Percentiles rank a stretch among this genome's conserved stretches.
Conservation (phyloP, 2,329 filamentous ascomycete species). For the Aspergillus pseudoviridinutans region DNA sequence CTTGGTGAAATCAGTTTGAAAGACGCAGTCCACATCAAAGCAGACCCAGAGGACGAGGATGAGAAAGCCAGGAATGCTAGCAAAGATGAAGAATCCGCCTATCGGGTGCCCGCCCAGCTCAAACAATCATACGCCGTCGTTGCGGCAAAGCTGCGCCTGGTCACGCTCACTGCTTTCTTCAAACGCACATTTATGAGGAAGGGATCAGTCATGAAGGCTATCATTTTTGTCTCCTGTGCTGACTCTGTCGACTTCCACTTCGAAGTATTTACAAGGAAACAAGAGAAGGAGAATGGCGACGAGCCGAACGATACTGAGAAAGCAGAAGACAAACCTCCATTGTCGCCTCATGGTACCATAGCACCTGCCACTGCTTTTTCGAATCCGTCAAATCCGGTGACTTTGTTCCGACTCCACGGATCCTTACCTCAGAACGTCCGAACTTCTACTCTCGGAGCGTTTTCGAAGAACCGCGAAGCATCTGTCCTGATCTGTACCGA, state of each 20-base stretch:
- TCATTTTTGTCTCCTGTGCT: slow-evolving; percentile 94
- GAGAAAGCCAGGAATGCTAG: slow-evolving; percentile 45
- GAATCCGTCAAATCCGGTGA: slow-evolving; percentile 70
- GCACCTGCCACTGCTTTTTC: slow-evolving; percentile 68
- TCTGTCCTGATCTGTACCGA: slow-evolving; percentile 90
- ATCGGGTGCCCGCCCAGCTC: slow-evolving; percentile 83
- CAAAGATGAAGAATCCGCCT: slow-evolving; percentile 54
- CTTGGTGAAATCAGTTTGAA: slow-evolving; percentile 93
- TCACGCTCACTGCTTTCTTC: slow-evolving; percentile 78
- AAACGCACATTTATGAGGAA: slow-evolving; percentile 84
- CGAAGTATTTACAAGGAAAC: slow-evolving; percentile 63
- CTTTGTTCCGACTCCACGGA: slow-evolving; percentile 82
- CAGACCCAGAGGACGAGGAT: slow-evolving; percentile 55
- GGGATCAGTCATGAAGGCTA: slow-evolving; percentile 92
- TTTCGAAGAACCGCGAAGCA: slow-evolving; percentile 68
- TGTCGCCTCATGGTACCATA: slow-evolving; percentile 39
- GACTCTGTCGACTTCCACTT: slow-evolving; percentile 98
- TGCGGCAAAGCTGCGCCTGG: slow-evolving; percentile 83
- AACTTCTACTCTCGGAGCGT: slow-evolving; percentile 78
- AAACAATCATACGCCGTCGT: slow-evolving; percentile 88
- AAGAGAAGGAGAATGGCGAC: slow-evolving; percentile 21
- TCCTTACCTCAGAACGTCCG: slow-evolving; percentile 84
- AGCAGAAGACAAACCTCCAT: slow-evolving; percentile 20
- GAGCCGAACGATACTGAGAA: slow-evolving; percentile 23
- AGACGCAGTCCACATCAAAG: slow-evolving; percentile 82